Base-by-base conservation (phyloP, 75 land plant species). In the Picea sitchensis region DNA sequence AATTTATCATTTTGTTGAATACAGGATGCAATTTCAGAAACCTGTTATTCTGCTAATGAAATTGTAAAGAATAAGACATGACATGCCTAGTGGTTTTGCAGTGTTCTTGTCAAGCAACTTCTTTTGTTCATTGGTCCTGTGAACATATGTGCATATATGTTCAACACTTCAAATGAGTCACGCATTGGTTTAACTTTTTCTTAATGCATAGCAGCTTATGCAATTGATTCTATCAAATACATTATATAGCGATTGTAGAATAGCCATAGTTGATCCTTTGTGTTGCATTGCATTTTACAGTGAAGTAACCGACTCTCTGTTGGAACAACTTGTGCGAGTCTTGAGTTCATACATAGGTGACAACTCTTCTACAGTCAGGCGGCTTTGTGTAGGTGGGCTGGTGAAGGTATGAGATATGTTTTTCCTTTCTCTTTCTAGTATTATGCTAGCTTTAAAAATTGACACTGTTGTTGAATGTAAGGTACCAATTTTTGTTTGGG, bases 291-390 rank as follows among this genome's bases (percentile, higher is more conserved):
- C n/a, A 73, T 80, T 54, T 47, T 89, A 79, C 90, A 94, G 99
- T 88, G 90, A 88, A 73, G 80, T 87, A 51, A 80, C 78, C 59
- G 76, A 78, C 60, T 85, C 84, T 56, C 78, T 93, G 41, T 76
- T 97, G 68, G 91, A 90, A 41, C 83, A 97, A 61, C 86, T 97
- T 78, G 94, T 95, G 63, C 96, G 88, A 71, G 92, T 79, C 15
- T 71, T 97, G 76, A 95, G 94, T 80, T 86, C 88, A 54, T 92
- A 95, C 85, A 93, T 89, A 77, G 91, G 98, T 58, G 98, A 97
- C 87, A 95, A 95, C 13, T 94, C 96, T 73, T 83, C 94, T 64
- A 82, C 88, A 64, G 98, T 97, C 21, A 88, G 99, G 79, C 87
- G 93, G 20, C 86, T 97, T 41, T 97, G 96, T 86, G 84, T 97